A percentile compares a stretch with the other conserved stretches of the same genome.
Conservation (phyloP, 164 flowering plant species). For the Vitis vinifera region DNA sequence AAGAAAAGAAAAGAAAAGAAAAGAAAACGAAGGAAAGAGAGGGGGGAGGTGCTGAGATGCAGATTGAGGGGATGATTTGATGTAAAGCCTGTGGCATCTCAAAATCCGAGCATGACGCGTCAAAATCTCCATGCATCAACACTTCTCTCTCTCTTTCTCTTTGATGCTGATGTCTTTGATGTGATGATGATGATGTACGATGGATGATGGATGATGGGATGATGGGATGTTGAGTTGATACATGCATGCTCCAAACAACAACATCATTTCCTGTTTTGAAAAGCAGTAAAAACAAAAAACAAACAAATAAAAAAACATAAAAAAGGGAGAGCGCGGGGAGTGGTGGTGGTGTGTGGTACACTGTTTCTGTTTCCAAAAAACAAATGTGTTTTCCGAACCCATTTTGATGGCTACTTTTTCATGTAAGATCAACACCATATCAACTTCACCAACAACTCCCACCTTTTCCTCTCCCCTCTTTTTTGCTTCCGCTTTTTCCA, state of each 20-base stretch:
- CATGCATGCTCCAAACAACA: constrained; percentile 26
- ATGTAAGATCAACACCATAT: no score
- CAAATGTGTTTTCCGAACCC: no score
- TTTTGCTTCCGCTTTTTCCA: no score
- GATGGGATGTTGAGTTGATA: constrained; percentile 38
- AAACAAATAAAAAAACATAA: no score
- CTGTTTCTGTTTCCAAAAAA: no score
- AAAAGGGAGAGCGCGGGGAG: no score
- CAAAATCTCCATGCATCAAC: constrained; percentile 44
- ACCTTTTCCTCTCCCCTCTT: no score
- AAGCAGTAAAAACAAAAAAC: no score
- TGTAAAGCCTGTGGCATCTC: constrained; percentile 41
- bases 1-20: neutral
- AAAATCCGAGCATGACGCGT: constrained; percentile 62
- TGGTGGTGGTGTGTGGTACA: no score
- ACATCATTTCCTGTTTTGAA: constrained; percentile 20
- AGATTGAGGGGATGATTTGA: constrained; percentile 55
- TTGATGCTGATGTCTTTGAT: constrained; percentile 30
- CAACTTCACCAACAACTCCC: no score
- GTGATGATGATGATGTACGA: constrained; percentile 5
- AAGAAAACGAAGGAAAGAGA: constrained; percentile 3
- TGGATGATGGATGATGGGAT: constrained; percentile 33
- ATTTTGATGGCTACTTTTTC: no score
- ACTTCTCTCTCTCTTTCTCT: neutral
- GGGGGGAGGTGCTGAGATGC: constrained; percentile 17